These are phyloP conservation scores for Bimuria novae-zelandiae DNA, from an alignment of 2,329 filamentous ascomycete genomes.

Conservation along the genomic window DNA sequence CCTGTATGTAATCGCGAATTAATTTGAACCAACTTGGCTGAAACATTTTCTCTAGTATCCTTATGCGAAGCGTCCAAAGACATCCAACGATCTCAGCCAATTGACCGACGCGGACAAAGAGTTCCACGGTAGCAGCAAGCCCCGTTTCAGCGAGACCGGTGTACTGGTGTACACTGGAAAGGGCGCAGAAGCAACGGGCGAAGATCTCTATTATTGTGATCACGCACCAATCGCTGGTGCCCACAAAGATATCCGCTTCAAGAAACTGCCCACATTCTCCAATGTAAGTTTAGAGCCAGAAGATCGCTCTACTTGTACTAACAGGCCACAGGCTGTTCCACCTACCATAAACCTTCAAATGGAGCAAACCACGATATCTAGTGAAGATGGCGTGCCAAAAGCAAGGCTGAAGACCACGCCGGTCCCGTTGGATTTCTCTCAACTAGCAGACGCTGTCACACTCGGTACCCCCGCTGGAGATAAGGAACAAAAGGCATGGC, in stretches of 20 bases:
- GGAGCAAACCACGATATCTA: slow-evolving; percentile 52
- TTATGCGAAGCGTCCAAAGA: slow-evolving; percentile 78
- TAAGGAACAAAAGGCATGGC: slow-evolving; percentile 81
- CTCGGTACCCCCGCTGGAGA: slow-evolving; percentile 43
- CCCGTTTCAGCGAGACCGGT: slow-evolving; percentile 77
- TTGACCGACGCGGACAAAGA: slow-evolving; percentile 67
- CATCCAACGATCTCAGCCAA: slow-evolving; percentile 64
- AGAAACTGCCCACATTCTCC: slow-evolving; percentile 60
- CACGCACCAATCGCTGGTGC: slow-evolving; percentile 66
- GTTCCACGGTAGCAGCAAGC: slow-evolving; percentile 76
- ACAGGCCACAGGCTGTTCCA: slow-evolving; percentile 55
- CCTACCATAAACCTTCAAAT: slow-evolving; percentile 62
- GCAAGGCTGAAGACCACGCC: slow-evolving; percentile 56
- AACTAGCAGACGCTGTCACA: slow-evolving; percentile 52
- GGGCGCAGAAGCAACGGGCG: slow-evolving; percentile 48
- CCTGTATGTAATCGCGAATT: slow-evolving; percentile 53
- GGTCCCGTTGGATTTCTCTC: slow-evolving; percentile 57
- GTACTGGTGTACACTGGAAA: slow-evolving; percentile 68
- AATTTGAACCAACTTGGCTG: slow-evolving; percentile 43
- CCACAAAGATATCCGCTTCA: slow-evolving; percentile 67
- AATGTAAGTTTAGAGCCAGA: slow-evolving; percentile 41
- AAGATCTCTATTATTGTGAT: slow-evolving; percentile 59
- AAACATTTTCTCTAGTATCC: slow-evolving; percentile 71
- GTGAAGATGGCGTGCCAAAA: slow-evolving; percentile 61
- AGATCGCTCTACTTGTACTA: not conserved